Conservation (phyloP, 2,329 filamentous ascomycete species). For the Neonectria coccinea region DNA sequence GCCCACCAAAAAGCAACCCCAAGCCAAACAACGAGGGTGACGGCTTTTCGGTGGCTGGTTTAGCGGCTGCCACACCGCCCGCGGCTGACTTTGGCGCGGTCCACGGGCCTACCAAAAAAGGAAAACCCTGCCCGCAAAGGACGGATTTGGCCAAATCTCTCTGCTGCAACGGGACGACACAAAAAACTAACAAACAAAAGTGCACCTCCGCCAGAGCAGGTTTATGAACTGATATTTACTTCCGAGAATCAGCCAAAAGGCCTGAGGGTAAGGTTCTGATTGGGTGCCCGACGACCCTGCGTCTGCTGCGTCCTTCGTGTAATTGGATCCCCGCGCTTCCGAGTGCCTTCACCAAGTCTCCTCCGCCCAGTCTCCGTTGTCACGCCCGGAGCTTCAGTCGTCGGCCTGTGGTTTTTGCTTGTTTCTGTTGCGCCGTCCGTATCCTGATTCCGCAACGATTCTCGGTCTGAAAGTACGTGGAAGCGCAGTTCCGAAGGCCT, state of each 20-base stretch:
- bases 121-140: slow-evolving; percentile 24
- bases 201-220: slow-evolving; percentile 10
- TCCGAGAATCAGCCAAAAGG: slow-evolving; percentile 8
- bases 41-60: slow-evolving; percentile 27
- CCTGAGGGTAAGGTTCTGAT: not conserved
- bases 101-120: slow-evolving; percentile 36
- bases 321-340: not conserved
- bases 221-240: slow-evolving; percentile 21
- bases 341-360: not conserved
- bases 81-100: slow-evolving; percentile 40
- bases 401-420: slow-evolving; percentile 12
- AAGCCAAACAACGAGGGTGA: slow-evolving; percentile 8
- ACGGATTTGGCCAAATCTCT: slow-evolving; percentile 26
- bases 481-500: slow-evolving; percentile 4
- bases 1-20: slow-evolving; percentile 1
- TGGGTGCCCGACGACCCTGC: slow-evolving; percentile 3
- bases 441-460: slow-evolving; percentile 15
- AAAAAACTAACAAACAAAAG: slow-evolving; percentile 6
- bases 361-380: not conserved
- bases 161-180: slow-evolving; percentile 21
- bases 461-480: slow-evolving; percentile 9
- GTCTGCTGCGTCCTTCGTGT: slow-evolving; percentile 1
- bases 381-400: slow-evolving; percentile 21
- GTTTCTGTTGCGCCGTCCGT: slow-evolving; percentile 15
- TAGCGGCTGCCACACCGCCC: slow-evolving; percentile 44